Conservation (phyloP, 2,329 filamentous ascomycete genomes). For the Trichoderma breve region DNA sequence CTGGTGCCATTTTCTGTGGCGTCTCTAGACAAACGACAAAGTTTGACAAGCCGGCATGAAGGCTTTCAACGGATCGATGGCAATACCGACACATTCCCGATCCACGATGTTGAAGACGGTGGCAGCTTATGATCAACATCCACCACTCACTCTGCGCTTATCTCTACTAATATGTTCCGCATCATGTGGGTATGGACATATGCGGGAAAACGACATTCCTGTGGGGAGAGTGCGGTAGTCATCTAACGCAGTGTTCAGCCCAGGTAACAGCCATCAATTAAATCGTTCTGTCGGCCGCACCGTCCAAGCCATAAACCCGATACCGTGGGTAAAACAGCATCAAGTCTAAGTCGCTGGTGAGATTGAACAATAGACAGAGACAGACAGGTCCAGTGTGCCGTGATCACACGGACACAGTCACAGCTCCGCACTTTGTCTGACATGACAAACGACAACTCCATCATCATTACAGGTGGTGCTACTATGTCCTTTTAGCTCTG, state of each 20-base stretch:
- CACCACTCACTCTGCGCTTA: neutral
- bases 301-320: neutral
- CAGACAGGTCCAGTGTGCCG: neutral
- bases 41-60: neutral
- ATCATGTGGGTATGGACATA: neutral
- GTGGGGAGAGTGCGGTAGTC: neutral
- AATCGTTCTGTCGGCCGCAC: neutral
- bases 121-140: neutral
- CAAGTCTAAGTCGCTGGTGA: neutral
- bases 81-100: neutral
- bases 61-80: too few species aligned
- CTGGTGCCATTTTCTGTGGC: neutral
- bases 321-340: neutral
- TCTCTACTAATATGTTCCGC: neutral
- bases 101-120: neutral
- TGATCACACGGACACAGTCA: neutral
- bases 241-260: neutral
- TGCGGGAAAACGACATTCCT: neutral
- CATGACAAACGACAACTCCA: neutral
- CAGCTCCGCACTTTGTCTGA: neutral
- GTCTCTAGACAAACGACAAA: neutral
- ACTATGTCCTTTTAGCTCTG: neutral
- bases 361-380: neutral
- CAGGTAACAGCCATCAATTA: neutral
- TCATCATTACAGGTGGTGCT: neutral